Conservation (phyloP, 2,329 filamentous ascomycete genomes). For the Exserohilum rostratum region DNA sequence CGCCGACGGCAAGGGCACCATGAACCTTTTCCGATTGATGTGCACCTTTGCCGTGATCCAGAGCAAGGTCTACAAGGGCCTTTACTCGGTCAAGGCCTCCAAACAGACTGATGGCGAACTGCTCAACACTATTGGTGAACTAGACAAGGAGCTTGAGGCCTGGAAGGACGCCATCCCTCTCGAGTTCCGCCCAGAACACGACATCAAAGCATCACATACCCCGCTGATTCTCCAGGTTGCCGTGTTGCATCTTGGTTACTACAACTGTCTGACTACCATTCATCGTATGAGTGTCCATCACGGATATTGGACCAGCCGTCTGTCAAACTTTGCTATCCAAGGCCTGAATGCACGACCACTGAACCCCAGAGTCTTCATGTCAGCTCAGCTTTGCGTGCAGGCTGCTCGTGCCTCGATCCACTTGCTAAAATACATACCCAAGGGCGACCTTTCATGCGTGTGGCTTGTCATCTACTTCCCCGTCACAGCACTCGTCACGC, state of each 20-base stretch:
- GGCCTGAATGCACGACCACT: conserved; percentile 88
- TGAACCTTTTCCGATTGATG: conserved; percentile 94
- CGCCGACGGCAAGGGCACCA: conserved; percentile 84
- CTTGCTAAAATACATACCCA: conserved; percentile 92
- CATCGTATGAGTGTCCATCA: conserved; percentile 98
- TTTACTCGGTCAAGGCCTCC: conserved; percentile 91
- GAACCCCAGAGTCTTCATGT: conserved; percentile 93
- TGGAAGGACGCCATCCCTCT: conserved; percentile 97
- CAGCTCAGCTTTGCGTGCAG: conserved; percentile 88
- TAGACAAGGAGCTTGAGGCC: conserved; percentile 81
- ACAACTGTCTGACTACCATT: conserved; percentile 96
- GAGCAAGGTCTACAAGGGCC: conserved; percentile 87
- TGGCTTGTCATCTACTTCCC: conserved; percentile 98
- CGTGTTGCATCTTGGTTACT: conserved; percentile 94
- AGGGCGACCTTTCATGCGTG: conserved; percentile 91
- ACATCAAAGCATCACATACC: conserved; percentile 91
- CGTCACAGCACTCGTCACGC: conserved; percentile 88
- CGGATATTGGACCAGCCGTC: conserved; percentile 94
- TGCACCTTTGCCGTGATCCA: conserved; percentile 91
- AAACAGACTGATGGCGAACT: conserved; percentile 92
- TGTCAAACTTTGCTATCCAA: conserved; percentile 94
- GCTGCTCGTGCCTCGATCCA: conserved; percentile 93
- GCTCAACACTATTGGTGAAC: conserved; percentile 91
- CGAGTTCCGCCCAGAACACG: conserved; percentile 95
- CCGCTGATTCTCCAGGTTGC: conserved; percentile 94